A percentile compares a stretch with the other conserved stretches of the same genome.
These are phyloP conservation scores for Podosphaera xanthii DNA, from an alignment of 2,329 filamentous ascomycete genomes.

Conservation along the genomic window DNA sequence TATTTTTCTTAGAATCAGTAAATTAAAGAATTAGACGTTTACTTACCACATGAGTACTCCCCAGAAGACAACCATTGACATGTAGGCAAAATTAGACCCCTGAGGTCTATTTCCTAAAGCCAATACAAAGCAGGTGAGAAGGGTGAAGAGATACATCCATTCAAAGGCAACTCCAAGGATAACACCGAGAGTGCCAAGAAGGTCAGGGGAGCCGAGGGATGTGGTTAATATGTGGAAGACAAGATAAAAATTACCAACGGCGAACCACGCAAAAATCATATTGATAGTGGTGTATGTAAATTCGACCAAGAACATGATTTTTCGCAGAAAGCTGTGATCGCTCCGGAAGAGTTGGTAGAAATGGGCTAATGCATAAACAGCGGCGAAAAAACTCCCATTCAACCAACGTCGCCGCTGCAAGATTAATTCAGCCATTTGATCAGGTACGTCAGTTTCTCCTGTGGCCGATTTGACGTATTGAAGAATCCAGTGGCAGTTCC, in stretches of 20 bases:
- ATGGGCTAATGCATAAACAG: conserved; percentile 82
- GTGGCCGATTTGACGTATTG: conserved; percentile 96
- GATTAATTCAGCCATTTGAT: conserved; percentile 83
- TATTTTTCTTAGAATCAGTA: conserved; percentile 15
- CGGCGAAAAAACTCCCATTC: conserved; percentile 95
- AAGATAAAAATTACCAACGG: conserved; percentile 95
- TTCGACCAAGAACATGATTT: conserved; percentile 76
- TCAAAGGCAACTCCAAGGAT: conserved; percentile 79
- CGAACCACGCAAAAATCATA: conserved; percentile 98
- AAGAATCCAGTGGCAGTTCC: conserved; percentile 91
- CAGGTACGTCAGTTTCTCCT: conserved; percentile 91
- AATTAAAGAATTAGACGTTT: neutral
- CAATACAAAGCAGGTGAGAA: conserved; percentile 87
- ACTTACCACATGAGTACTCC: conserved; percentile 73
- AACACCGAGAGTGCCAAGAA: conserved; percentile 56
- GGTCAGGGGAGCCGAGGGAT: conserved; percentile 44
- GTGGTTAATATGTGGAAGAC: conserved; percentile 93
- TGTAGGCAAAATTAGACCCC: conserved; percentile 81
- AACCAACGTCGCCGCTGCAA: conserved; percentile 90
- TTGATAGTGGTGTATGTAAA: conserved; percentile 86
- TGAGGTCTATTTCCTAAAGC: conserved; percentile 86
- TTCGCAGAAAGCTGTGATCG: conserved; percentile 68
- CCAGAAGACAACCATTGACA: conserved; percentile 98
- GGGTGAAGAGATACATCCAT: conserved; percentile 79
- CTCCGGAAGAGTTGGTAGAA: conserved; percentile 93